These are phyloP conservation scores for Mortierella sp. DNA, from an alignment of 371 early-diverging fungal species.

Conservation along the genomic window DNA sequence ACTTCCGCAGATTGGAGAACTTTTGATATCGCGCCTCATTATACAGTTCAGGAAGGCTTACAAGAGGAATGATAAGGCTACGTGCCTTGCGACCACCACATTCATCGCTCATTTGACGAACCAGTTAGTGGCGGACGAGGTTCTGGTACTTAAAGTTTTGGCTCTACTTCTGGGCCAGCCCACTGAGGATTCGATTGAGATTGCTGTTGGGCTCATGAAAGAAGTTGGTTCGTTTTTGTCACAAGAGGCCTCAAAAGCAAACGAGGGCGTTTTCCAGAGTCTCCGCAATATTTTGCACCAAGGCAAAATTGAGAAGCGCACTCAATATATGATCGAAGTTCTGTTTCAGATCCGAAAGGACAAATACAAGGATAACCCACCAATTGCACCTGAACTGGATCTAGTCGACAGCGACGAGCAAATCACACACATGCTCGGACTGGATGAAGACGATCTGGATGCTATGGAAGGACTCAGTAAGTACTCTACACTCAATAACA, in stretches of 20 bases:
- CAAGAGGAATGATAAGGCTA: constrained; percentile 91
- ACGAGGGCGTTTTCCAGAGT: constrained; percentile 93
- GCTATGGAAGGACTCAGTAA: constrained; percentile 82
- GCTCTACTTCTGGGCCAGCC: constrained; percentile 90
- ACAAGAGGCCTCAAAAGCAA: constrained; percentile 83
- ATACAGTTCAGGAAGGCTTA: constrained; percentile 93
- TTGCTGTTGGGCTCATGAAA: constrained; percentile 96
- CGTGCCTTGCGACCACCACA: constrained; percentile 85
- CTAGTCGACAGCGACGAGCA: constrained; percentile 97
- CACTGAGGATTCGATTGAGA: constrained; percentile 97
- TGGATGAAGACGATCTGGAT: constrained; percentile 92
- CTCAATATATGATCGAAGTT: constrained; percentile 98
- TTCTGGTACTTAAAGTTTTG: constrained; percentile 91
- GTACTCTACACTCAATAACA: constrained; percentile 3
- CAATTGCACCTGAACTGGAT: constrained; percentile 86
- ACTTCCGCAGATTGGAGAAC: constrained; percentile 91
- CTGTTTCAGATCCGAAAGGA: constrained; percentile 96
- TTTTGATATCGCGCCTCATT: constrained; percentile 88
- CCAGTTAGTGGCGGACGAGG: constrained; percentile 91
- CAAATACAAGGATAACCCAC: constrained; percentile 90
- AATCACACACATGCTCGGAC: constrained; percentile 88
- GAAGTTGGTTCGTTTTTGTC: constrained; percentile 91
- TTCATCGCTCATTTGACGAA: constrained; percentile 96
- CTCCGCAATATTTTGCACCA: constrained; percentile 95
- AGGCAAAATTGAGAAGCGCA: constrained; percentile 93